Base-by-base conservation (phyloP, 352 stramenopile genomes). In the Thalassiosira delicatula region DNA sequence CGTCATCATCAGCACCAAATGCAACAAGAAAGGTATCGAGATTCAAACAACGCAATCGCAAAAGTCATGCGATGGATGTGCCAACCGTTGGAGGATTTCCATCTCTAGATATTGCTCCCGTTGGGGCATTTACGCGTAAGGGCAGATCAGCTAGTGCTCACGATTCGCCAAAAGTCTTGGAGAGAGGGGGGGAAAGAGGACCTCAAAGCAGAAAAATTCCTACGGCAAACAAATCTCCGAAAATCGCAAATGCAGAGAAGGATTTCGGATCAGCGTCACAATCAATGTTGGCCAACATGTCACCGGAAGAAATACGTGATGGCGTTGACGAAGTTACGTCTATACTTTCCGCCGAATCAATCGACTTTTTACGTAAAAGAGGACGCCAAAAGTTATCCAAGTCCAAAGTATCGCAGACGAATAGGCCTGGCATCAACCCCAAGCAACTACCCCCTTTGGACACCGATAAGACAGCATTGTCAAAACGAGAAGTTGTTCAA, bases 201-300 rank as follows among this genome's bases (percentile, higher is more conserved):
- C 44, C 65, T 23, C 23, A 62, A 76, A 70, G 40, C 68, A 59
- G 12, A 75, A 75, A 32, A 35, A 23, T 17, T 29, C 17, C 49
- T 30, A 37, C 33, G 57, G 49, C 19, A 56, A 56, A 19, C 14
- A 62, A 65, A 61, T 12, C 23, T 72, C 29, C 42, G 66, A 14
- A 66, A 63, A n/a, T 21, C 46, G 14, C 30, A 60, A 53, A 59
- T 40, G 35, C 37, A 11, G 59, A 32, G 21, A 81, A 66, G 30
- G 83, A 80, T 60, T 33, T 79, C 25, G 74, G 44, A 30, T 62
- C 17, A n/a, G 44, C 56, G 30, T 63, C 79, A 23, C 54, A 87
- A 49, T 78, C 79, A 23, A 92, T 91, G 78, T 29, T 94, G 12
- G 56, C 76, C 33, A 79, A 83, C 56, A 92, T 92, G 86, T 90